Conservation (phyloP, 306 rosid genomes). For the Biancaea sappan region DNA sequence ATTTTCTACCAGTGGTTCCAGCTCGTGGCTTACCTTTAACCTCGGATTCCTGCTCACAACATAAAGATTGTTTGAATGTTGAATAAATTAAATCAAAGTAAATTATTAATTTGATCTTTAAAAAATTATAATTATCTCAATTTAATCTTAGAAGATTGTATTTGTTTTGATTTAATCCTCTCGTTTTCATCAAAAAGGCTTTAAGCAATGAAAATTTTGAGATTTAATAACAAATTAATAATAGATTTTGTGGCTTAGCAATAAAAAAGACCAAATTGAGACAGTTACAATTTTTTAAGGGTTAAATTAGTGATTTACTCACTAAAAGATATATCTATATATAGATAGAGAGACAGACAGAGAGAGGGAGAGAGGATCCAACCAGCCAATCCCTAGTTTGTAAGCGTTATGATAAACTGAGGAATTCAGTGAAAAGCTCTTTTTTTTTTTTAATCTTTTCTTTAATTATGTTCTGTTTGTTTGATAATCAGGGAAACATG, state of each 20-base stretch:
- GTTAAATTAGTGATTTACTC: too few relatives aligned
- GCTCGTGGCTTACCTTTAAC: slow-evolving; percentile 64
- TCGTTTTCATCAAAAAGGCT: too few relatives aligned
- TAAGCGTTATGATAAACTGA: not conserved
- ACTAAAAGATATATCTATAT: too few relatives aligned
- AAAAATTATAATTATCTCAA: too few relatives aligned
- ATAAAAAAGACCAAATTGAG: too few relatives aligned
- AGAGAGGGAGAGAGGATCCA: not conserved
- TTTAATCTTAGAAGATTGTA: too few relatives aligned
- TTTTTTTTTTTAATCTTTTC: not conserved
- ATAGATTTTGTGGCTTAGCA: too few relatives aligned
- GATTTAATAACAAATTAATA: too few relatives aligned
- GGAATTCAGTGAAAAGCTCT: not conserved
- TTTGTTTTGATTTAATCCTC: too few relatives aligned
- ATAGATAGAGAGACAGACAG: too few relatives aligned
- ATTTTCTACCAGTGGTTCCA: slow-evolving; percentile 51
- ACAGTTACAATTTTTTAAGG: too few relatives aligned
- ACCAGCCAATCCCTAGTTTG: not conserved
- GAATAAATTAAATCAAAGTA: not conserved
- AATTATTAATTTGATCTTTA: not conserved
- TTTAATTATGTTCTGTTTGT: not conserved
- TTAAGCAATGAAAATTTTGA: too few relatives aligned
- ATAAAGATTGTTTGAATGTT: not conserved
- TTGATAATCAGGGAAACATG: not conserved
- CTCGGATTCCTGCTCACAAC: slow-evolving; percentile 55